Evolutionary conservation across 345 rosid genomes (phyloP).

Genomic region (Eucalyptus marginata): DNA sequence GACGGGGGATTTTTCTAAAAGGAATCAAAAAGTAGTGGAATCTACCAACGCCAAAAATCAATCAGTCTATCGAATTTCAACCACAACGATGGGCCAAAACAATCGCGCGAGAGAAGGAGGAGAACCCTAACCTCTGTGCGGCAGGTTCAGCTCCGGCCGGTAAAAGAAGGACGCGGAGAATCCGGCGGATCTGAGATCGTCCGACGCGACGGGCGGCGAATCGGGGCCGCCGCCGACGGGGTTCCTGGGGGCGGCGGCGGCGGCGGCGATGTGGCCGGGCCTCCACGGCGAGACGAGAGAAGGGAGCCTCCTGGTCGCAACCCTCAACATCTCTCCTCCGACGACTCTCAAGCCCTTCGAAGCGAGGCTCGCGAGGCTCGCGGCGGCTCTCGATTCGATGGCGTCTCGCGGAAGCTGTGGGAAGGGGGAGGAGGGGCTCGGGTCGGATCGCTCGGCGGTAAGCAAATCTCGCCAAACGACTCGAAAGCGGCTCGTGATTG

Average conservation of each 20-base stretch:
- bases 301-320: constrained; percentile 31
- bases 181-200: constrained; percentile 10
- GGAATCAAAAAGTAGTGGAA: not conserved
- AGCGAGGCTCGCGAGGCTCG: not conserved
- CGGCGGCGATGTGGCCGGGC: constrained; percentile 8
- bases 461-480: not conserved
- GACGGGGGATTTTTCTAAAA: not conserved
- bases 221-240: constrained; percentile 10
- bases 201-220: constrained; percentile 1
- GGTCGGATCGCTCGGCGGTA: not conserved
- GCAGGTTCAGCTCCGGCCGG: constrained; percentile 11
- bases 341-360: not conserved
- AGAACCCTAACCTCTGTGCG: constrained; percentile 30
- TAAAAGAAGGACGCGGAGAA: not conserved
- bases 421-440: not conserved
- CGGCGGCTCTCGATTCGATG: not conserved
- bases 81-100: not conserved
- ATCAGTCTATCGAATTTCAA: not conserved
- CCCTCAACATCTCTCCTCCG: constrained; percentile 25
- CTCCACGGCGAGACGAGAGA: constrained; percentile 17
- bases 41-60: not conserved
- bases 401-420: not conserved
- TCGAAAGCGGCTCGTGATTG: not conserved
- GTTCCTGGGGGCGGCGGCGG: not conserved
- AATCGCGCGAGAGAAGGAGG: not conserved